Evolutionary conservation across 176 grass and related monocot species (phyloP).

Genomic region (Rhynchospora tenuis): DNA sequence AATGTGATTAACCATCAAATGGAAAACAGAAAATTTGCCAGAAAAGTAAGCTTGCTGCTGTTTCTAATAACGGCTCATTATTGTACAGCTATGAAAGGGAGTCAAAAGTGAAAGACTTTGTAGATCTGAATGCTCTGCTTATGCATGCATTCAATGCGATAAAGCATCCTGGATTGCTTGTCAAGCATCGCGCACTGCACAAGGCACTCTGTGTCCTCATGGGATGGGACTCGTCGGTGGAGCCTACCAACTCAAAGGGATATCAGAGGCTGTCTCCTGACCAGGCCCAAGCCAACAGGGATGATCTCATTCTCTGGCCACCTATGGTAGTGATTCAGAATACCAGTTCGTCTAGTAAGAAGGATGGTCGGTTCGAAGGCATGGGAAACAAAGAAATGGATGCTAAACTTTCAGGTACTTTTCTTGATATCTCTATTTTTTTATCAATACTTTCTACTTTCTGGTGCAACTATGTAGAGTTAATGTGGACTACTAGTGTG

Average conservation of each 20-base stretch:
- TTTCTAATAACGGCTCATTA: neutral
- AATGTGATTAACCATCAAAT: neutral
- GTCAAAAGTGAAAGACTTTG: constrained; percentile 31
- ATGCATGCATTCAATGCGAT: constrained; percentile 70
- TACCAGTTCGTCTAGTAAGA: constrained; percentile 51
- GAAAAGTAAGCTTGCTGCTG: neutral
- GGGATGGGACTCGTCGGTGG: constrained; percentile 81
- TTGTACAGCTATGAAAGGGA: constrained; percentile 43
- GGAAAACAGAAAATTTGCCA: neutral
- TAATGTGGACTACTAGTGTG: neutral
- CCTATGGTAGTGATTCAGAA: constrained; percentile 86
- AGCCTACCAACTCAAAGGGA: constrained; percentile 57
- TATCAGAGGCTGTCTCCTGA: constrained; percentile 63
- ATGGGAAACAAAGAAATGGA: constrained; percentile 86
- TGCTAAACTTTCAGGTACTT: constrained; percentile 82
- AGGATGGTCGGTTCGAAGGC: constrained; percentile 44
- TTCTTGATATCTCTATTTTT: neutral
- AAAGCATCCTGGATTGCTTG: constrained; percentile 55
- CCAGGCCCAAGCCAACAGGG: constrained; percentile 72
- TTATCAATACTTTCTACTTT: neutral
- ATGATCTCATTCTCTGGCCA: constrained; percentile 93
- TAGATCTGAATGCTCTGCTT: constrained; percentile 75
- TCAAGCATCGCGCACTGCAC: constrained; percentile 91
- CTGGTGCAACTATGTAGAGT: neutral
- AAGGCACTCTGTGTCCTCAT: constrained; percentile 95